Evolutionary conservation across 2,329 filamentous ascomycete genomes (phyloP).

Genomic region (Macrophomina tecta): DNA sequence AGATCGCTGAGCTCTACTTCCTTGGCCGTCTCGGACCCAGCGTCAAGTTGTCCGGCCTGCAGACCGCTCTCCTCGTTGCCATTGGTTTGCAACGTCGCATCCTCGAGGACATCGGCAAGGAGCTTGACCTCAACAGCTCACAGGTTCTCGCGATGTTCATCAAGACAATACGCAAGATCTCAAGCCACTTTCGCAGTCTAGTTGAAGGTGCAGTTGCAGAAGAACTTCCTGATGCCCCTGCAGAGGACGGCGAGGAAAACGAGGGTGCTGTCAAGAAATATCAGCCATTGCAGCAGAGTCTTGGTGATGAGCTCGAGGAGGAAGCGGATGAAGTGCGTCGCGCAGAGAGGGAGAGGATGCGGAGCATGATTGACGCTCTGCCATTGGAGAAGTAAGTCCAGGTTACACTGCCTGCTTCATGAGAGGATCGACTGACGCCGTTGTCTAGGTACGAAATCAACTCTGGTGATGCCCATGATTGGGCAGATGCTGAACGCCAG

Average conservation of each 20-base stretch:
- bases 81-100: conserved; percentile 86
- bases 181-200: conserved; percentile 75
- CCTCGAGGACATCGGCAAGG: conserved; percentile 78
- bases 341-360: conserved; percentile 78
- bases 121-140: conserved; percentile 73
- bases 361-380: conserved; percentile 86
- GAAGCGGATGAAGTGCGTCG: conserved; percentile 77
- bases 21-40: conserved; percentile 71
- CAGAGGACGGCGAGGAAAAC: conserved; percentile 63
- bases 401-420: conserved; percentile 4
- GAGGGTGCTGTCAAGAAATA: conserved; percentile 66
- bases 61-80: conserved; percentile 86
- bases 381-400: conserved; percentile 80
- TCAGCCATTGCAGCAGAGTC: conserved; percentile 70
- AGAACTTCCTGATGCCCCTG: conserved; percentile 53
- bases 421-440: neutral
- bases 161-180: conserved; percentile 90
- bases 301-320: conserved; percentile 85
- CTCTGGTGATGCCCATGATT: conserved; percentile 55
- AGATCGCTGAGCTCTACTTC: conserved; percentile 84
- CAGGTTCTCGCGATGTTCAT: conserved; percentile 97
- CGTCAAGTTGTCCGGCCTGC: conserved; percentile 78
- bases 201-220: conserved; percentile 70
- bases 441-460: conserved; percentile 50
- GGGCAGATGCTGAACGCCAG: conserved; percentile 74